Evolutionary conservation across 345 rosid species (phyloP).

Genomic region (Salix viminalis): DNA sequence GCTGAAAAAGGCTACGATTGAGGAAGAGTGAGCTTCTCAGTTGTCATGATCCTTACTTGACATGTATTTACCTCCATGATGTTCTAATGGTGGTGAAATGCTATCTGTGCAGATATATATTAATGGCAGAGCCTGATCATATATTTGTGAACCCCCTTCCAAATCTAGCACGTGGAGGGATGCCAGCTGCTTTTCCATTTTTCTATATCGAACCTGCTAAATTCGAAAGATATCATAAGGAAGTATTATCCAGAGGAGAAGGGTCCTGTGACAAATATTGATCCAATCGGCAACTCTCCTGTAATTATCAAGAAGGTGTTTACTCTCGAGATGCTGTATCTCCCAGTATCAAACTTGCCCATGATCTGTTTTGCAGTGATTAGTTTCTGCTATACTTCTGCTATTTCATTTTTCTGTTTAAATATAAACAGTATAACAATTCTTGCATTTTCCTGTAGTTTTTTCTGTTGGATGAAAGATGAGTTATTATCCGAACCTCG

Average conservation of each 20-base stretch:
- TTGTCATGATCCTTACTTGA: not conserved
- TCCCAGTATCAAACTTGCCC: not conserved
- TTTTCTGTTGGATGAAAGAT: not conserved
- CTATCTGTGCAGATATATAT: conserved; percentile 51
- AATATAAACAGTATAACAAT: not conserved
- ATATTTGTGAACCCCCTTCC: conserved; percentile 70
- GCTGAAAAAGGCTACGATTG: conserved; percentile 76
- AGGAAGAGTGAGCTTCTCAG: conserved; percentile 69
- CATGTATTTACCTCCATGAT: not conserved
- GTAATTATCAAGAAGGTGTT: conserved; percentile 64
- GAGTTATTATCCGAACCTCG: not conserved
- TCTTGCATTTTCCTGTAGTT: not conserved
- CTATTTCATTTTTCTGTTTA: not conserved
- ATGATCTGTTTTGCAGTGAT: not conserved
- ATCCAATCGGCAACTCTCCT: conserved; percentile 83
- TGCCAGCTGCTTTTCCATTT: conserved; percentile 82
- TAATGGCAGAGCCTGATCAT: conserved; percentile 98
- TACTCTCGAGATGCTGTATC: not conserved
- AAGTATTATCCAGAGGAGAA: conserved; percentile 61
- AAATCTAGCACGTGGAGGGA: conserved; percentile 56
- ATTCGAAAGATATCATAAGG: conserved; percentile 40
- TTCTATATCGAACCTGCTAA: conserved; percentile 74
- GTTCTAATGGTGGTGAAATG: not conserved
- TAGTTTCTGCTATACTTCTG: not conserved
- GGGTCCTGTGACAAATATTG: conserved; percentile 57